Evolutionary conservation across 345 rosid genomes (phyloP).

Genomic region (Euphorbia pulcherrima): DNA sequence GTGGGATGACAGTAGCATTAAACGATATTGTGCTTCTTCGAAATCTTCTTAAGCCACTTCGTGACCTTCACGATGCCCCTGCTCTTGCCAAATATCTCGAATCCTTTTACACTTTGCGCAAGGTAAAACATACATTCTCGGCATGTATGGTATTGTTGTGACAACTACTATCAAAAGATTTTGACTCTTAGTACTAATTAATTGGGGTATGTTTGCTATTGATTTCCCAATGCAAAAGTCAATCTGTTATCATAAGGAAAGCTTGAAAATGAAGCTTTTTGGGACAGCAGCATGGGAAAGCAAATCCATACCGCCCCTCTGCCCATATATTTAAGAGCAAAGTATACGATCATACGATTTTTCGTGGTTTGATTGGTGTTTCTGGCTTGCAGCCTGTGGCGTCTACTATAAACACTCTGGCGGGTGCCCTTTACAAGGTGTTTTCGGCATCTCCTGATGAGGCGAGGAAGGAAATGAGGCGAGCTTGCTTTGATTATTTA

Average conservation of each 20-base stretch:
- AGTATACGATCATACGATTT: neutral
- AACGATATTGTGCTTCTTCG: constrained; percentile 19
- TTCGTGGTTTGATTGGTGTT: constrained; percentile 4
- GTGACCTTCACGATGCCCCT: constrained; percentile 17
- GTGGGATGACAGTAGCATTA: constrained; percentile 24
- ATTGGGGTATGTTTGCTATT: too few species aligned
- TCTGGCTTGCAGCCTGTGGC: constrained; percentile 22
- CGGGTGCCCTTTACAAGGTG: constrained; percentile 20
- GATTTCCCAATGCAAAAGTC: too few species aligned
- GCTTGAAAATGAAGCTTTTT: too few species aligned
- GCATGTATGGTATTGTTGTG: too few species aligned
- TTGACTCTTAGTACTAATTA: too few species aligned
- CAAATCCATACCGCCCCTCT: too few species aligned
- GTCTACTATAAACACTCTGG: constrained; percentile 23
- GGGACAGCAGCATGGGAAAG: too few species aligned
- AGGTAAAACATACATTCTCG: constrained; percentile 11
- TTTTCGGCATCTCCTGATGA: constrained; percentile 22
- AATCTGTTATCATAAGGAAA: too few species aligned
- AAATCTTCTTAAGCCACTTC: constrained; percentile 19
- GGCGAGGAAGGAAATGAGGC: constrained; percentile 23
- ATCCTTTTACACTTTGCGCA: constrained; percentile 22
- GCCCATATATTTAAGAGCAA: too few species aligned
- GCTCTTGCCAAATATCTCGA: constrained; percentile 19
- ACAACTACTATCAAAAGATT: too few species aligned
- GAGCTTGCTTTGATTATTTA: constrained; percentile 23